Conservation (phyloP, 345 rosid genomes). For the Eucalyptus cloeziana region DNA sequence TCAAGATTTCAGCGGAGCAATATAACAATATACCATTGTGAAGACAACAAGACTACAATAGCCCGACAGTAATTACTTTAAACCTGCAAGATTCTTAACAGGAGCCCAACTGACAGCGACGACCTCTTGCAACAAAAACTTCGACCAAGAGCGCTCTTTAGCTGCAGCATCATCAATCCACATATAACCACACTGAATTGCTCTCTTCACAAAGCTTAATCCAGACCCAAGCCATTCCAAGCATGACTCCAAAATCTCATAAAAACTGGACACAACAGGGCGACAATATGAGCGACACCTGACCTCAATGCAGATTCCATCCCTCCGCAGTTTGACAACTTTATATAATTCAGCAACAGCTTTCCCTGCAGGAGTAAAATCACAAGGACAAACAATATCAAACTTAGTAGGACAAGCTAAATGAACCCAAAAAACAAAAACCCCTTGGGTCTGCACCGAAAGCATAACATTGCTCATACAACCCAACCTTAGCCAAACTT, state of each 20-base stretch:
- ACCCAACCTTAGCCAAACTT: slow-evolving; percentile 42
- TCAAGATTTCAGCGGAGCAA: neutral
- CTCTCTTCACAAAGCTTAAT: neutral
- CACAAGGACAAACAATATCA: neutral
- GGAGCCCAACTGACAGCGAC: neutral
- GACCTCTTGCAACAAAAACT: neutral
- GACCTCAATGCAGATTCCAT: neutral
- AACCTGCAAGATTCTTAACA: neutral
- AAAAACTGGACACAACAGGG: neutral
- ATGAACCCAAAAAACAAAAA: neutral
- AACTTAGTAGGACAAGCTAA: neutral
- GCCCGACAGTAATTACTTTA: neutral
- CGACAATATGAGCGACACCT: neutral
- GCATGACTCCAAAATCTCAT: neutral
- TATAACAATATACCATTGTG: neutral
- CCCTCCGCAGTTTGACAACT: neutral
- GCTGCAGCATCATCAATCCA: neutral
- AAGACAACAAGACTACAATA: neutral
- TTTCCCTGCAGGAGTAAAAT: neutral
- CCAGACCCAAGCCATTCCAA: neutral
- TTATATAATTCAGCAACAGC: neutral
- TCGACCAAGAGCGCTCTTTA: neutral
- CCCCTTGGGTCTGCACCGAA: neutral
- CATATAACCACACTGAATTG: neutral
- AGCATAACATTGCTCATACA: neutral